These are phyloP conservation scores for Thermochaetoides dissita DNA, from an alignment of 2,329 filamentous ascomycete genomes.

Conservation along the genomic window DNA sequence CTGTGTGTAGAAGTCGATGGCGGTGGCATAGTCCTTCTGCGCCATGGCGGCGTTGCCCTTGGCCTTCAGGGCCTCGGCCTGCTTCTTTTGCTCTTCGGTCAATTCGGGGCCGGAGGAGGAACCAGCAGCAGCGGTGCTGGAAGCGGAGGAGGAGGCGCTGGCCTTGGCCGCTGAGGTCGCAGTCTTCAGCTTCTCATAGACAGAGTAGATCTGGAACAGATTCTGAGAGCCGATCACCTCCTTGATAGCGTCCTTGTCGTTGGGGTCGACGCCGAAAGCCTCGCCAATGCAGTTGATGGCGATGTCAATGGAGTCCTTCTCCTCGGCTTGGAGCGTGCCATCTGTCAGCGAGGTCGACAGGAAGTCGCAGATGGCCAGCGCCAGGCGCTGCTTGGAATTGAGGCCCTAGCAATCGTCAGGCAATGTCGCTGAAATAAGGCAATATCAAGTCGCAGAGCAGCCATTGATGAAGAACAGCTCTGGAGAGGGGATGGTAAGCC, in stretches of 20 bases:
- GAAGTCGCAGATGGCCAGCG: slow-evolving; percentile 95
- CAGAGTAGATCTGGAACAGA: slow-evolving; percentile 79
- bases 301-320: slow-evolving; percentile 86
- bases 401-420: slow-evolving; percentile 1
- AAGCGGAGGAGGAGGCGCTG: slow-evolving; percentile 19
- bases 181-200: slow-evolving; percentile 87
- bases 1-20: slow-evolving; percentile 78
- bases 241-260: slow-evolving; percentile 55
- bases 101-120: slow-evolving; percentile 32
- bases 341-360: slow-evolving; percentile 71
- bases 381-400: slow-evolving; percentile 60
- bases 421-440: not conserved
- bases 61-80: slow-evolving; percentile 79
- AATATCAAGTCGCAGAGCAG: too few relatives aligned
- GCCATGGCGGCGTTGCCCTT: slow-evolving; percentile 92
- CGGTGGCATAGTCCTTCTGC: slow-evolving; percentile 71
- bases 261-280: slow-evolving; percentile 86
- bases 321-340: slow-evolving; percentile 75
- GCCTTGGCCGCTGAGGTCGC: slow-evolving; percentile 24
- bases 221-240: slow-evolving; percentile 75
- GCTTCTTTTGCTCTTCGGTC: slow-evolving; percentile 51
- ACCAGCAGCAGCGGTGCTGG: slow-evolving; percentile 22
- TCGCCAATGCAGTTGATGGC: slow-evolving; percentile 90
- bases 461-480: too few relatives aligned
- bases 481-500: too few relatives aligned